phyloP scores from a whole-genome alignment of 306 rosid genomes.

The Crotalaria pallida region DNA sequence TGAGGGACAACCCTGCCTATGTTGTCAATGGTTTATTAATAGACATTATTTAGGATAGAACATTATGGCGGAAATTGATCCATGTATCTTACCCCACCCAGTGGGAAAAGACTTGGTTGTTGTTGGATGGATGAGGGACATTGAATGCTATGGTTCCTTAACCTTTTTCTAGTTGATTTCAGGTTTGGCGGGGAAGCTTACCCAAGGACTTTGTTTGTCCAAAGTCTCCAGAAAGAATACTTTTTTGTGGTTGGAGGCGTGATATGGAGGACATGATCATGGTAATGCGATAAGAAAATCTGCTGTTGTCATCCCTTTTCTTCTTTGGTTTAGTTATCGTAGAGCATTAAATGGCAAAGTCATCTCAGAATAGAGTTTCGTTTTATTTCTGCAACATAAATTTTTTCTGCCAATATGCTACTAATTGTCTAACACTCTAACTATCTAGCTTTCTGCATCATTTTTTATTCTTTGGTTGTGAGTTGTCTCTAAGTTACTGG shows the following conservation, averaged over 20 bases:
- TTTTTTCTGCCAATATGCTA: conserved; percentile 13
- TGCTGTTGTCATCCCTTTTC: conserved; percentile 27
- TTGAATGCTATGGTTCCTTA: conserved; percentile 33
- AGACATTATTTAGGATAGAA: too few relatives aligned
- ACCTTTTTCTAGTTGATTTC: conserved; percentile 42
- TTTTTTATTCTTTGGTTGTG: not conserved
- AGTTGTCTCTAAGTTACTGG: not conserved
- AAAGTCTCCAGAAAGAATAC: conserved; percentile 73
- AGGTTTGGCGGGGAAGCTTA: conserved; percentile 91
- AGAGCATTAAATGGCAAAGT: conserved; percentile 21
- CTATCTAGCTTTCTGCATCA: not conserved
- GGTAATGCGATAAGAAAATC: conserved; percentile 52
- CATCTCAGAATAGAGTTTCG: not conserved
- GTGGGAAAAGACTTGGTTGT: too few relatives aligned
- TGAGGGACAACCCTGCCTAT: conserved; percentile 28
- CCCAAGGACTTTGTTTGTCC: conserved; percentile 77
- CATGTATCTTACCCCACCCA: too few relatives aligned
- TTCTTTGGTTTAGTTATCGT: conserved; percentile 22
- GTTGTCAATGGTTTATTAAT: too few relatives aligned
- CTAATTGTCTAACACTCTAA: conserved; percentile 4
- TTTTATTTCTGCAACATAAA: not conserved
- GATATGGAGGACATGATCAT: conserved; percentile 95
- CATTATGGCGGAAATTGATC: too few relatives aligned
- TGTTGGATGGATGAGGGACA: conserved; percentile 55
- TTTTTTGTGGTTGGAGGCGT: conserved; percentile 91